phyloP scores from a whole-genome alignment of 2,329 filamentous ascomycete genomes.

The Fusarium tanahbumbuense region DNA sequence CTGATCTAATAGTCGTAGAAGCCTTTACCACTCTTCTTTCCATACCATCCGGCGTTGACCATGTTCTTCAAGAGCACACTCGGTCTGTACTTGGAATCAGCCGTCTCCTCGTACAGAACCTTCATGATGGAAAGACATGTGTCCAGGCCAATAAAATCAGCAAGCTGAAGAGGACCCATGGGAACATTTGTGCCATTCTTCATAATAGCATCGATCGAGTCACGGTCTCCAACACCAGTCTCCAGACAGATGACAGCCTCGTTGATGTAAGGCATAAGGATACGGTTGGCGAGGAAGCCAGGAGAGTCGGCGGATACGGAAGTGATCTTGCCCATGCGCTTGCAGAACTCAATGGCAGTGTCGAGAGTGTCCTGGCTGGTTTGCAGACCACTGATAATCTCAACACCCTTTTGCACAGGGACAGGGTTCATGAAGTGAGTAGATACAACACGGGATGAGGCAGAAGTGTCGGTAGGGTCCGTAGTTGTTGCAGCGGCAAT shows the following conservation, averaged over 20 bases:
- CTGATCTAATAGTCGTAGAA: constrained; percentile 83
- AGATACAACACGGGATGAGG: constrained; percentile 87
- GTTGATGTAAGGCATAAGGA: constrained; percentile 99
- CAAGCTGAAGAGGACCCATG: constrained; percentile 93
- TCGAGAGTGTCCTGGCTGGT: constrained; percentile 86
- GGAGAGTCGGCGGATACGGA: constrained; percentile 90
- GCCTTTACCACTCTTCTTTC: constrained; percentile 96
- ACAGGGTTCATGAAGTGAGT: constrained; percentile 99
- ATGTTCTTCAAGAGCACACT: constrained; percentile 90
- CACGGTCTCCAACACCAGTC: constrained; percentile 86
- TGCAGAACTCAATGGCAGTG: constrained; percentile 85
- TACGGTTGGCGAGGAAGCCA: constrained; percentile 95
- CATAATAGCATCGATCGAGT: constrained; percentile 98
- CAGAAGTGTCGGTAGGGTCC: constrained; percentile 82
- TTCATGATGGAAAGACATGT: constrained; percentile 98
- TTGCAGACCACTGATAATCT: constrained; percentile 95
- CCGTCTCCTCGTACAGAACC: constrained; percentile 89
- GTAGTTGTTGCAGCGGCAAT: constrained; percentile 88
- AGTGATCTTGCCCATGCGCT: constrained; percentile 91
- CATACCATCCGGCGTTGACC: constrained; percentile 97
- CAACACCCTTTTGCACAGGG: constrained; percentile 94
- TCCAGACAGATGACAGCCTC: constrained; percentile 97
- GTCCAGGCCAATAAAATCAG: constrained; percentile 97
- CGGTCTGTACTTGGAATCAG: constrained; percentile 95
- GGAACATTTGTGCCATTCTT: constrained; percentile 99